Evolutionary conservation across 2,329 filamentous ascomycete species (phyloP).

Genomic region (Alternaria atra): DNA sequence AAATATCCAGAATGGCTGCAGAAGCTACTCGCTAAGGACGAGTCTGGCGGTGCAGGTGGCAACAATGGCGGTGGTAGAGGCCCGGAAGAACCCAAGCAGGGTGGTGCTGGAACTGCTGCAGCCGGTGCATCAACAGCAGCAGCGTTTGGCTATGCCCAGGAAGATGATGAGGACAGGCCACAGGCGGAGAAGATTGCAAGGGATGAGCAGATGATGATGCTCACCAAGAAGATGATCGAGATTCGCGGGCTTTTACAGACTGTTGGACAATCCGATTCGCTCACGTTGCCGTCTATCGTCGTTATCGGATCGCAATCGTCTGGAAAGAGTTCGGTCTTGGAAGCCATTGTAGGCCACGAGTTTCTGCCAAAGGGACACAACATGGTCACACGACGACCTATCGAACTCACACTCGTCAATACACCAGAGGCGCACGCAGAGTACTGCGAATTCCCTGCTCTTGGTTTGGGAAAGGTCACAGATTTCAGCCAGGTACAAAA

Average conservation of each 20-base stretch:
- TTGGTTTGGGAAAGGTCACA: slow-evolving; percentile 87
- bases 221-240: slow-evolving; percentile 99
- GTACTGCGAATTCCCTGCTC: slow-evolving; percentile 94
- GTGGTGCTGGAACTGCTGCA: slow-evolving; percentile 63
- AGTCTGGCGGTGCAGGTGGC: slow-evolving; percentile 51
- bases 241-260: slow-evolving; percentile 90
- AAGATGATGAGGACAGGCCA: slow-evolving; percentile 73
- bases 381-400: slow-evolving; percentile 96
- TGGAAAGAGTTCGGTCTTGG: slow-evolving; percentile 95
- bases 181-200: slow-evolving; percentile 72
- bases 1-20: slow-evolving; percentile 80
- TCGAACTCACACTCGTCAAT: slow-evolving; percentile 95
- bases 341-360: slow-evolving; percentile 97
- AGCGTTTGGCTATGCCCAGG: slow-evolving; percentile 79
- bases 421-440: slow-evolving; percentile 86
- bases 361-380: slow-evolving; percentile 98
- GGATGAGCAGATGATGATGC: slow-evolving; percentile 99
- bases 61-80: slow-evolving; percentile 51
- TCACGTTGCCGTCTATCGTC: slow-evolving; percentile 96
- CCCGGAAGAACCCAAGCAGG: slow-evolving; percentile 62
- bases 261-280: slow-evolving; percentile 87
- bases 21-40: slow-evolving; percentile 65
- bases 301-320: slow-evolving; percentile 99
- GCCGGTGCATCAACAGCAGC: slow-evolving; percentile 77
- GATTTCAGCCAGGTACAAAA: slow-evolving; percentile 93